These are phyloP conservation scores for Leucocoprinus leucothites DNA, from an alignment of 768 basidiomycete genomes.

Conservation along the genomic window DNA sequence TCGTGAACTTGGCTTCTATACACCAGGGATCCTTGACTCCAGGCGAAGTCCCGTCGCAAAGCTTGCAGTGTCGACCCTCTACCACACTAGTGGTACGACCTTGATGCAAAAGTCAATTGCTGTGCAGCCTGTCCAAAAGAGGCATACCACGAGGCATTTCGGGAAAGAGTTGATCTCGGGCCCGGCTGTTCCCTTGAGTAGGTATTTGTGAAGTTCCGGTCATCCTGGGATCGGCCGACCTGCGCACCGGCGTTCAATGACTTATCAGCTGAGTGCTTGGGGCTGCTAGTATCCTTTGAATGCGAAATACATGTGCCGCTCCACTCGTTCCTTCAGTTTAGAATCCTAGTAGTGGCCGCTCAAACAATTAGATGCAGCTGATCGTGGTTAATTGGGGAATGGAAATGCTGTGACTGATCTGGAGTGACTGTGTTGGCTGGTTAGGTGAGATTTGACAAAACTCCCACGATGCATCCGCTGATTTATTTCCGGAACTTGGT, in stretches of 20 bases:
- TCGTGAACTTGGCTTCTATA: no score
- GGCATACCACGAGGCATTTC: constrained; percentile 5
- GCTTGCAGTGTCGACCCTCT: no score
- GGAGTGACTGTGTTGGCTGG: background rate
- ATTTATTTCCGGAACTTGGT: background rate
- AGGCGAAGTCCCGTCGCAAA: no score
- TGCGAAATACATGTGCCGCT: background rate
- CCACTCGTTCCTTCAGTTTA: background rate
- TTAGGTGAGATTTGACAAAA: background rate
- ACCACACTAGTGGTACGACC: no score
- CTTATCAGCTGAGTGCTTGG: background rate
- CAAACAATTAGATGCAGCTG: background rate
- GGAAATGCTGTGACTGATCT: background rate
- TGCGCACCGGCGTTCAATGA: background rate
- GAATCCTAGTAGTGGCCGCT: background rate
- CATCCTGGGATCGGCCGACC: constrained; percentile 7
- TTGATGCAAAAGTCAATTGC: no score
- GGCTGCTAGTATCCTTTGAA: background rate
- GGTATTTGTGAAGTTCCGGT: background rate
- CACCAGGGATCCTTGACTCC: no score
- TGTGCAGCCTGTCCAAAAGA: background rate
- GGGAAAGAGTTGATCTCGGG: background rate
- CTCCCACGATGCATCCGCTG: background rate
- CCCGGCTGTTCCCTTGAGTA: background rate
- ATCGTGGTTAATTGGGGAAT: background rate